Conservation (phyloP, 768 basidiomycete genomes). For the Stropharia rugosoannulata region DNA sequence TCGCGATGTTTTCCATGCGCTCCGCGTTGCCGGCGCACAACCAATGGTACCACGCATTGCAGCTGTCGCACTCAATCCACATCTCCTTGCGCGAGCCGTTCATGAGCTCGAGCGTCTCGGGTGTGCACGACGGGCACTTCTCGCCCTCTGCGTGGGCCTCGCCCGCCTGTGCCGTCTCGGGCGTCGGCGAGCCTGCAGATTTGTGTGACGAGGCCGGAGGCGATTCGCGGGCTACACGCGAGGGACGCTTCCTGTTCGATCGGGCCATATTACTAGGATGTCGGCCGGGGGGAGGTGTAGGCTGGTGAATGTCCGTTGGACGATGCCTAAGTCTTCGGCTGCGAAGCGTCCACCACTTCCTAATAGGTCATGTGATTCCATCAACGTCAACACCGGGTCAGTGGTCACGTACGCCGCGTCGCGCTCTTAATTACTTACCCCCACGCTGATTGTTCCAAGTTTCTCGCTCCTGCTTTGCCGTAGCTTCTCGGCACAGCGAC, state of each 20-base stretch:
- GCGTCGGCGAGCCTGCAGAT: slow-evolving; percentile 1
- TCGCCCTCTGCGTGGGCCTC: slow-evolving; percentile 17
- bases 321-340: background rate
- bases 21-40: slow-evolving; percentile 68
- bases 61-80: slow-evolving; percentile 84
- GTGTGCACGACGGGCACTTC: slow-evolving; percentile 25
- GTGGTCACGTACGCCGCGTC: no score
- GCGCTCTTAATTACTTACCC: background rate
- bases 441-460: background rate
- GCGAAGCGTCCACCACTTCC: background rate
- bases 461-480: background rate
- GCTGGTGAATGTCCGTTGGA: background rate
- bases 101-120: slow-evolving; percentile 22
- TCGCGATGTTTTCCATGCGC: slow-evolving; percentile 69
- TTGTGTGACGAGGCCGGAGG: slow-evolving; percentile 5
- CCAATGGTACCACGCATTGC: slow-evolving; percentile 86
- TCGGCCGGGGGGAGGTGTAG: slow-evolving; percentile 6
- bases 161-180: slow-evolving; percentile 1
- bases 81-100: slow-evolving; percentile 55
- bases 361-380: slow-evolving; percentile 2
- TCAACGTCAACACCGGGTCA: background rate
- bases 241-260: slow-evolving; percentile 8
- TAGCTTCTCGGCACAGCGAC: background rate
- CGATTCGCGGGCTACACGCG: background rate
- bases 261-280: slow-evolving; percentile 11